Evolutionary conservation across 2,329 filamentous ascomycete genomes (phyloP), one percentile per base, ranked within the genome.

Genomic region (Penicillium corylophilum): DNA sequence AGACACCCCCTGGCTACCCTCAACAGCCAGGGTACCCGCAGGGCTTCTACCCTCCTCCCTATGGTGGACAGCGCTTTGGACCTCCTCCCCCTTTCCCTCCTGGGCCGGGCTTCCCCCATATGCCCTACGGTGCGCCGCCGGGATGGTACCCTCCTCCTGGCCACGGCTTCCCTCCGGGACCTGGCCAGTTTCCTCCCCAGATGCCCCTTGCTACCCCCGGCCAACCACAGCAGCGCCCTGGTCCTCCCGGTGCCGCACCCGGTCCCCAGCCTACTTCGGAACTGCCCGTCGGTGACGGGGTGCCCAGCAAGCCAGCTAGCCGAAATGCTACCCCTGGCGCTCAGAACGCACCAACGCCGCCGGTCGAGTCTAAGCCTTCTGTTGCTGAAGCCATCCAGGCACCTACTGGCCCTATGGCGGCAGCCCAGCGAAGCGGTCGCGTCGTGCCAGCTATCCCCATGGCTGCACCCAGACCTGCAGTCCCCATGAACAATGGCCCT

Each of bases 71-170:
- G 51, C 70, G 75, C 40, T 78, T 75, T 57, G 74, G 71, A 23
- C 75, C 73, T 56, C 77, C 67, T 73, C 76, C 62, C 73, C 79
- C 76, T 60, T 77, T 74, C 56, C 82, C 82, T 43, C 76, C 75
- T 51, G 82, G 79, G 23, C 87, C 87, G 57, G 83, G 82, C 16
- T 84, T 84, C 15, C 42, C 42, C 59, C 85, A 85, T 59, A 87
- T 90, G 81, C 87, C 87, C 1, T 95, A 91, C 69, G 88, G 88
- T 57, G 86, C 85, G 15, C 88, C 85, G 42, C 79, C 78, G 43
- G 88, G 87, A 50, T 95, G 90, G 88, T 93, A 86, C 67, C 88
- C 87, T 60, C 83, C 81, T 47, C 84, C 85, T 8, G 87, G 86
- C 6, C 88, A 89, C 71, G 86, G 85, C 23, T 94, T 90, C 61